These are phyloP conservation scores for Glonium stellatum DNA, from an alignment of 495 filamentous ascomycete genomes.

Conservation along the genomic window DNA sequence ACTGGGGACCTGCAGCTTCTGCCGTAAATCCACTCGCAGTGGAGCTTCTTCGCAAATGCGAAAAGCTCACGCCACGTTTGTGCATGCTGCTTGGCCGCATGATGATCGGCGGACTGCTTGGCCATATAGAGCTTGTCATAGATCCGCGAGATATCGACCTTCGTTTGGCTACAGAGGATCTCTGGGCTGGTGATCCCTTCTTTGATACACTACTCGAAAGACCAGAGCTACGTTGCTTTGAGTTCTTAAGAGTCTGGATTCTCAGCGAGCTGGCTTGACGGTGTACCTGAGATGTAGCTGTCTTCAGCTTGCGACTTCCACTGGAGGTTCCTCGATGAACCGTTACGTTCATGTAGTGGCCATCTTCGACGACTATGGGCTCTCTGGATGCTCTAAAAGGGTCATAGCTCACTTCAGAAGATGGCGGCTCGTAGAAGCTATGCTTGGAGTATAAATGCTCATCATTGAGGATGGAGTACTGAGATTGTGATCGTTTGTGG, in stretches of 20 bases:
- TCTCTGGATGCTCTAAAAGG: conserved; percentile 67
- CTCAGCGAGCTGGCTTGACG: conserved; percentile 34
- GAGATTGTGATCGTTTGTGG: conserved; percentile 52
- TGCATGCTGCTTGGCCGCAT: conserved; percentile 53
- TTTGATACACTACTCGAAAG: conserved; percentile 17
- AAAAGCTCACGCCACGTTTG: conserved; percentile 78
- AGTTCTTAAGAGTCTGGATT: conserved; percentile 21
- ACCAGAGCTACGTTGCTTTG: conserved; percentile 13
- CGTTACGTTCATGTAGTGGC: conserved; percentile 55
- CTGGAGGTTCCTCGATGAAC: conserved; percentile 48
- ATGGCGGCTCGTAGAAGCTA: conserved; percentile 39
- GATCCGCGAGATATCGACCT: conserved; percentile 35
- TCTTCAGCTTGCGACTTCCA: conserved; percentile 18
- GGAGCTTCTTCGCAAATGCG: conserved; percentile 44
- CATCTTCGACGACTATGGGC: conserved; percentile 35
- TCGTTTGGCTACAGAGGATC: conserved; percentile 7
- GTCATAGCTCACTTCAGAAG: conserved; percentile 62
- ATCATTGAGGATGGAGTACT: conserved; percentile 65
- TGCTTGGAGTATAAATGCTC: conserved; percentile 37
- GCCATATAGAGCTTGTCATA: conserved; percentile 51
- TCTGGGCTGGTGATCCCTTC: conserved; percentile 22
- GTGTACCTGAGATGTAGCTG: conserved; percentile 22
- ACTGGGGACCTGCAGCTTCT: conserved; percentile 12
- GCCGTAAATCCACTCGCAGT: conserved; percentile 26
- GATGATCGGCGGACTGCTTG: conserved; percentile 48